Percentiles rank a stretch among this genome's conserved stretches.
Evolutionary conservation across 2,329 filamentous ascomycete species (phyloP).

Genomic region (Aspergillus sergii): DNA sequence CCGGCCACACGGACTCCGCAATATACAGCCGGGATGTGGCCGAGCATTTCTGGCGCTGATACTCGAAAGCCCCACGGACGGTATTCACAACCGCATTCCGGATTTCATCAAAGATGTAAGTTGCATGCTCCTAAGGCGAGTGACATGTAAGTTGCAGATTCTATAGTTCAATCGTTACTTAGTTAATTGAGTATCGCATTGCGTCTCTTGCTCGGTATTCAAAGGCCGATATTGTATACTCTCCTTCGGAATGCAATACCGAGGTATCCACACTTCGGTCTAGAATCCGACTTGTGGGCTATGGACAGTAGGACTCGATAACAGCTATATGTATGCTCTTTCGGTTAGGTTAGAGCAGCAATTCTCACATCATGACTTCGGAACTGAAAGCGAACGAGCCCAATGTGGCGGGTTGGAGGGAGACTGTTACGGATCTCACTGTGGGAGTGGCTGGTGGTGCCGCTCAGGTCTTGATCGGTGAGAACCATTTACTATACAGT

Average conservation of each 20-base stretch:
- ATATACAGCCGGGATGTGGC: no score
- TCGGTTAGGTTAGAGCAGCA: neutral
- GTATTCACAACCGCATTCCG: no score
- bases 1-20: no score
- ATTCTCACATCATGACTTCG: neutral
- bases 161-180: no score
- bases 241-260: neutral
- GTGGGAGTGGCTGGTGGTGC: constrained; percentile 79
- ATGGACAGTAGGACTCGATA: neutral
- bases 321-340: neutral
- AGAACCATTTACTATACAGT: constrained; percentile 32
- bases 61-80: no score
- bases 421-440: neutral
- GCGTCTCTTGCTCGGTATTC: neutral
- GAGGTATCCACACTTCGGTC: neutral
- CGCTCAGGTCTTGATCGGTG: constrained; percentile 87
- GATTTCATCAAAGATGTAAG: neutral
- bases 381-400: neutral
- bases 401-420: neutral
- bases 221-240: neutral
- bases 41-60: no score
- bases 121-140: neutral
- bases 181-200: no score
- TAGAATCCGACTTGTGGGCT: neutral
- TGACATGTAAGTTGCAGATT: neutral